phyloP scores from a whole-genome alignment of 805 yeast genomes.

The Pichia cephalocereana region DNA sequence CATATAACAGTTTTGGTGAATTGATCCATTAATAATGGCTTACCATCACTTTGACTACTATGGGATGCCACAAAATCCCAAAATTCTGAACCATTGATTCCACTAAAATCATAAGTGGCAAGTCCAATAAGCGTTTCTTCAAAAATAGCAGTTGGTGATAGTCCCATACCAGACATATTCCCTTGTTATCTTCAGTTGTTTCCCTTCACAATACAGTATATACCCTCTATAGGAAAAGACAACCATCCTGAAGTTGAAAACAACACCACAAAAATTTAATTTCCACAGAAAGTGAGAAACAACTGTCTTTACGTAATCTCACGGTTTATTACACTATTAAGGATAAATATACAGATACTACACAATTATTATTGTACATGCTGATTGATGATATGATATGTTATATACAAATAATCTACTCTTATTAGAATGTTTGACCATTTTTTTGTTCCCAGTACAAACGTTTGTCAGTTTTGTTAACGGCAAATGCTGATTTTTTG shows the following conservation, averaged over 20 bases:
- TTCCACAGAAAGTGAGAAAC: too few species aligned
- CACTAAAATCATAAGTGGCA: conserved; percentile 27
- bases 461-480: conserved; percentile 64
- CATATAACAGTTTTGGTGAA: conserved; percentile 27
- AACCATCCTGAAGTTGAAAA: too few species aligned
- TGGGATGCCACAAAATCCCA: conserved; percentile 23
- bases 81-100: conserved; percentile 23
- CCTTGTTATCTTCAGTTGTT: too few species aligned
- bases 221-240: too few species aligned
- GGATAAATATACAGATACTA: too few species aligned
- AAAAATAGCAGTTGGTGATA: conserved; percentile 28
- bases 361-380: too few species aligned
- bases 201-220: too few species aligned
- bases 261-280: background rate
- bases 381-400: too few species aligned
- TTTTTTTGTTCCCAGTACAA: conserved; percentile 44
- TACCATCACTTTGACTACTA: conserved; percentile 1
- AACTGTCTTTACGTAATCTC: too few species aligned
- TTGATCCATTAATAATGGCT: conserved; percentile 18
- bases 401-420: too few species aligned
- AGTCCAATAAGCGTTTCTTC: conserved; percentile 25
- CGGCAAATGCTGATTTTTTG: conserved; percentile 46
- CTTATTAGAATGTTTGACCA: conserved; percentile 42
- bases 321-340: too few species aligned
- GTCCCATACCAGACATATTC: too few species aligned